Conservation (phyloP, 2,329 filamentous ascomycete genomes). For the Alternaria consortialis region DNA sequence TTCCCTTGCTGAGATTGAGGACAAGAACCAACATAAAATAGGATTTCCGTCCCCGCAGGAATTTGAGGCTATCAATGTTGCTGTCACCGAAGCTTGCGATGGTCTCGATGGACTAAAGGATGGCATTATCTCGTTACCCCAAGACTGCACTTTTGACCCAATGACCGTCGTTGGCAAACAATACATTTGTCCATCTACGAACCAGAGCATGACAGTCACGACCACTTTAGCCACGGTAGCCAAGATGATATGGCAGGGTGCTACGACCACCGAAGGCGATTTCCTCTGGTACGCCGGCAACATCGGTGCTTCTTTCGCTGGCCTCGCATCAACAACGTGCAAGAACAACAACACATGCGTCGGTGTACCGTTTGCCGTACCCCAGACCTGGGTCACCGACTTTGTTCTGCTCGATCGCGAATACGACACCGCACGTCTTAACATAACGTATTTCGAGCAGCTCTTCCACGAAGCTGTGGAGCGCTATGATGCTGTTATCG, state of each 20-base stretch:
- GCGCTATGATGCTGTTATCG: slow-evolving; percentile 23
- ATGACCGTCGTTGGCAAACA: slow-evolving; percentile 20
- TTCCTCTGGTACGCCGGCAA: slow-evolving; percentile 26
- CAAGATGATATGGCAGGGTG: slow-evolving; percentile 24
- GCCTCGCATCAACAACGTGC: slow-evolving; percentile 17
- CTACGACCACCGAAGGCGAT: slow-evolving; percentile 14
- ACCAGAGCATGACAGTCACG: slow-evolving; percentile 15
- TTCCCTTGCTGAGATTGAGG: not conserved
- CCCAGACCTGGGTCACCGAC: slow-evolving; percentile 21
- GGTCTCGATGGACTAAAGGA: slow-evolving; percentile 44
- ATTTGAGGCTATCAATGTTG: slow-evolving; percentile 27
- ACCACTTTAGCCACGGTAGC: slow-evolving; percentile 20
- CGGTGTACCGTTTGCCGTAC: slow-evolving; percentile 16
- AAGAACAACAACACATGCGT: slow-evolving; percentile 21
- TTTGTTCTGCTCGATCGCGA: slow-evolving; percentile 25
- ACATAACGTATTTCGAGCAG: slow-evolving; percentile 14
- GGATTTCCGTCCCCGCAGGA: slow-evolving; percentile 30
- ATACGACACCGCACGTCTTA: slow-evolving; percentile 13
- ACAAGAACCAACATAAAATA: not conserved
- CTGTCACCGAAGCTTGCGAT: slow-evolving; percentile 34
- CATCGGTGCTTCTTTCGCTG: slow-evolving; percentile 16
- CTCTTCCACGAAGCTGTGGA: slow-evolving; percentile 18
- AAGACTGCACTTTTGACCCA: slow-evolving; percentile 34
- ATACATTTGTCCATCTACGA: slow-evolving; percentile 14
- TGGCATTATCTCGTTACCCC: slow-evolving; percentile 34